phyloP scores from a whole-genome alignment of 2,329 filamentous ascomycete species.

The Trichoderma gracile region DNA sequence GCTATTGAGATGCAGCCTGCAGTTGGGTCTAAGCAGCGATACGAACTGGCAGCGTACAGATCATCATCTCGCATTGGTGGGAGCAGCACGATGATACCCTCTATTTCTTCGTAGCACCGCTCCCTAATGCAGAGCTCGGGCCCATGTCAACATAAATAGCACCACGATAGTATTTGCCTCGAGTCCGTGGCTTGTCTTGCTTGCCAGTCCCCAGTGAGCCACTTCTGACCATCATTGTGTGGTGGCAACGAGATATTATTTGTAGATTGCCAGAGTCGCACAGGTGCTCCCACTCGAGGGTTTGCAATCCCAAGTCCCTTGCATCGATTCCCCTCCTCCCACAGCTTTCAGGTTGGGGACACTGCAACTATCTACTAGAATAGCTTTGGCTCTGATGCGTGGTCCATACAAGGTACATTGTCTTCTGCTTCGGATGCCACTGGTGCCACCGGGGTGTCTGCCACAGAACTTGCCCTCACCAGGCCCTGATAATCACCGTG shows the following conservation, averaged over 20 bases:
- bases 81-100: neutral
- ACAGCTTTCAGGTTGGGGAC: neutral
- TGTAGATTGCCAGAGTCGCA: neutral
- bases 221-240: no score
- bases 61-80: neutral
- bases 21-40: neutral
- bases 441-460: neutral
- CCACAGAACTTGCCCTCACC: neutral
- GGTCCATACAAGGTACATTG: neutral
- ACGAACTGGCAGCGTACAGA: neutral
- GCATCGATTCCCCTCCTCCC: neutral
- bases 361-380: neutral
- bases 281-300: neutral
- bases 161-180: neutral
- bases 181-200: neutral
- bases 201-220: neutral
- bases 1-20: neutral
- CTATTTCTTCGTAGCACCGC: neutral
- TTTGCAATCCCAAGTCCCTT: neutral
- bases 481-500: neutral
- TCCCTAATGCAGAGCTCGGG: conserved; percentile 13
- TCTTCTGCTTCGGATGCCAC: neutral
- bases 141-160: conserved; percentile 6
- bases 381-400: neutral
- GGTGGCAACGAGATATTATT: neutral